These are phyloP conservation scores for Tuber magnatum DNA, from an alignment of 495 filamentous ascomycete genomes.

Conservation along the genomic window DNA sequence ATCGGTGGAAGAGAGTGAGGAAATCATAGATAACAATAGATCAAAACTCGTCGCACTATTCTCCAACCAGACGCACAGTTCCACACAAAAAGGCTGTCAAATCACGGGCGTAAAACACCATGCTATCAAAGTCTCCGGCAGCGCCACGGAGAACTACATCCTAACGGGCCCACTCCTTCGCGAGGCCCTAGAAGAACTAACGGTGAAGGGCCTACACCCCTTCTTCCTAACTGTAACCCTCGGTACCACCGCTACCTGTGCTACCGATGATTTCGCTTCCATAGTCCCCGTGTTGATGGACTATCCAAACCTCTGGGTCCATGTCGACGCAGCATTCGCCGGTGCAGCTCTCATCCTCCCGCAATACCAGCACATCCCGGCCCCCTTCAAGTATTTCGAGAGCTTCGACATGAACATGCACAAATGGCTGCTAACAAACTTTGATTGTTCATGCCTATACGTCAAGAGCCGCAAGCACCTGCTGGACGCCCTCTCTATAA, in stretches of 20 bases:
- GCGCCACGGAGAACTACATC: constrained; percentile 52
- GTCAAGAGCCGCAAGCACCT: constrained; percentile 68
- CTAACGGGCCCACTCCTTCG: constrained; percentile 61
- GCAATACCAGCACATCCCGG: constrained; percentile 66
- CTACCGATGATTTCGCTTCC: constrained; percentile 69
- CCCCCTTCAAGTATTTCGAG: constrained; percentile 61
- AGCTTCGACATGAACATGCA: constrained; percentile 95
- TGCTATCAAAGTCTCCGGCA: constrained; percentile 54
- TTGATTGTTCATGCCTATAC: constrained; percentile 80
- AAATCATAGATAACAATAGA: constrained; percentile 58
- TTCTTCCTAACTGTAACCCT: constrained; percentile 82
- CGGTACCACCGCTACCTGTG: constrained; percentile 83
- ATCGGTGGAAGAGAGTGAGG: constrained; percentile 54
- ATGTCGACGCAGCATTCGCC: constrained; percentile 95
- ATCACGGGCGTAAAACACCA: constrained; percentile 77
- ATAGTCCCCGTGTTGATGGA: constrained; percentile 60
- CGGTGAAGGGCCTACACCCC: constrained; percentile 61
- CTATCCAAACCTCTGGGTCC: constrained; percentile 72
- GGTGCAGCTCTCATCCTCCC: constrained; percentile 74
- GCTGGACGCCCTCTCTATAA: constrained; percentile 70
- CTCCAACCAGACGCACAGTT: constrained; percentile 71
- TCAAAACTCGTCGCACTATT: constrained; percentile 71
- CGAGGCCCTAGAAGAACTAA: constrained; percentile 54
- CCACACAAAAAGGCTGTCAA: constrained; percentile 77
- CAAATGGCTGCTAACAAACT: constrained; percentile 95